Evolutionary conservation across 1,284 basidiomycete genomes (phyloP).

Genomic region (Sparassis latifolia): DNA sequence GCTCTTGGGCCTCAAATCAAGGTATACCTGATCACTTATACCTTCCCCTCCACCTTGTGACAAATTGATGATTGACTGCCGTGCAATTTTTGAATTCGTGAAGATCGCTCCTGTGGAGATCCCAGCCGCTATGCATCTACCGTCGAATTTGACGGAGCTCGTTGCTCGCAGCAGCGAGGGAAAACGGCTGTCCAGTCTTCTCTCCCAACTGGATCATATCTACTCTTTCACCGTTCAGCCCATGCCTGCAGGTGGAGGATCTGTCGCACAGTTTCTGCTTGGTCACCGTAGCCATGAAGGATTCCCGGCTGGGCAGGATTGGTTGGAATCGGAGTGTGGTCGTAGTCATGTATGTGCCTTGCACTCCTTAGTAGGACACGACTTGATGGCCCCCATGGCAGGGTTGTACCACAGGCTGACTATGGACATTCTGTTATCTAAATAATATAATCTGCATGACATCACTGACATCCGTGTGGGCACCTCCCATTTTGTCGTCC

Average conservation of each 20-base stretch:
- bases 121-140: neutral
- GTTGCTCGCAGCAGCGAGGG: neutral
- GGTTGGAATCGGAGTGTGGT: constrained; percentile 18
- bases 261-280: constrained; percentile 17
- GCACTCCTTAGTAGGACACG: neutral
- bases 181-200: constrained; percentile 1
- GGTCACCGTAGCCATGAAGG: constrained; percentile 11
- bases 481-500: too few species aligned
- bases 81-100: neutral
- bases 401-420: too few species aligned
- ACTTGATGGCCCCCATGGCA: too few species aligned
- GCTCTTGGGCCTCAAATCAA: neutral
- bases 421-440: too few species aligned
- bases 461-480: too few species aligned
- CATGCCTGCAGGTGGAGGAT: constrained; percentile 2
- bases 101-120: neutral
- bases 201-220: constrained; percentile 11
- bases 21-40: neutral
- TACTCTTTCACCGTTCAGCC: constrained; percentile 14
- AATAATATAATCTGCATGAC: too few species aligned
- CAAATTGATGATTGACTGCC: neutral
- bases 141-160: constrained; percentile 7
- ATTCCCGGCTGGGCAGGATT: constrained; percentile 19
- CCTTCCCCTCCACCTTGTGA: neutral
- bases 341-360: constrained; percentile 5